Evolutionary conservation across 2,329 filamentous ascomycete genomes (phyloP), one percentile per base, ranked within the genome.

Genomic region (Aspergillus costaricaensis): DNA sequence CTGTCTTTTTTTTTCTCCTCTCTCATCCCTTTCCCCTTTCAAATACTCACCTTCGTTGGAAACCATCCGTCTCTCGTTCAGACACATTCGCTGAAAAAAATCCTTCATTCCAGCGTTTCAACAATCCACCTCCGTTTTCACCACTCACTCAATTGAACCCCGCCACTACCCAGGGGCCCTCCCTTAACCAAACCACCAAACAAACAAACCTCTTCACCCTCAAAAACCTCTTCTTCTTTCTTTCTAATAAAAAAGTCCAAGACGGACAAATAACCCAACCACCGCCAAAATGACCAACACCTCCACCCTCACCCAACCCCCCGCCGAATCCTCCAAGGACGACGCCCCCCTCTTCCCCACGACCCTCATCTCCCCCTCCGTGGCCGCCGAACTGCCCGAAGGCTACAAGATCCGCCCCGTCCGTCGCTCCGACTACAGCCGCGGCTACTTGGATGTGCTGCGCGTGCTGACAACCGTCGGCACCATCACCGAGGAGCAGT

Each of bases 381-480:
- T 97, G 68, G 80, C 86, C 62, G 81, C 87, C 43, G 83, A 82
- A 17, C 87, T 98, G 0, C 94, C 95, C 47, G 81, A 88, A 68
- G 89, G 90, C 70, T 98, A 98, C 82, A 86, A 83, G 27, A 85
- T 96, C 72, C 92, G 95, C 25, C 88, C 94, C 0, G 83, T 98
- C 53, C 86, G 89, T 69, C 86, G 86, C 68, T 84, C 83, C 69
- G 95, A 99, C 79, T 96, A 89, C 79, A 80, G 85, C 59, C 84
- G 83, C 36, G 92, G 92, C 64, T 97, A 96, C 77, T 88, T 99
- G 68, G 92, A 96, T 73, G 94, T 95, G 62, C 82, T 99, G 65
- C 87, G 92, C 49, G 92, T 97, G 39, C 83, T 99, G 70, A 98
- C 95, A 2, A 95, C 91, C 7, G 94, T 98, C 23, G 95, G 95